Conservation (phyloP, 2,329 filamentous ascomycete genomes). For the Colletotrichum destructivum region DNA sequence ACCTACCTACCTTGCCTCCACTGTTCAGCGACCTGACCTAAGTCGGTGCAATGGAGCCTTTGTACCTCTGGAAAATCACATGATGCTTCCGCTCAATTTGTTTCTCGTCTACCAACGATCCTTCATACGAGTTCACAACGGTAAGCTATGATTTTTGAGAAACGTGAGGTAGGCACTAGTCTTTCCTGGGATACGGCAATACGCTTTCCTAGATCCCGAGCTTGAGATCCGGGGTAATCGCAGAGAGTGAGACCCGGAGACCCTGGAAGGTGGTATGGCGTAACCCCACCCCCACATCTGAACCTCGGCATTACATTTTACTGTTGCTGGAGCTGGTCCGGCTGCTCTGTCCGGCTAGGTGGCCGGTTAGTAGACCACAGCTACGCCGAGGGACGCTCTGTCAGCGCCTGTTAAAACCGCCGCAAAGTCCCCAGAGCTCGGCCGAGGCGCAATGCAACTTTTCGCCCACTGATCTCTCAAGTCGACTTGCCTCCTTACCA, state of each 20-base stretch:
- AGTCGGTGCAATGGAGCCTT: neutral
- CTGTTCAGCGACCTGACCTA: neutral
- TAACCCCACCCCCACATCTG: slow-evolving; percentile 41
- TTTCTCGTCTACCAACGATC: neutral
- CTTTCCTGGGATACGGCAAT: neutral
- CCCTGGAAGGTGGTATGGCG: slow-evolving; percentile 4
- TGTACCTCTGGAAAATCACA: slow-evolving; percentile 1
- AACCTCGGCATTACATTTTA: slow-evolving; percentile 43
- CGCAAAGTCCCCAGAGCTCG: slow-evolving; percentile 32
- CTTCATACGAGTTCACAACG: neutral
- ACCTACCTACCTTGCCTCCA: neutral
- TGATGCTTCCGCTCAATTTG: neutral
- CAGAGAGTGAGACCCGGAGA: neutral
- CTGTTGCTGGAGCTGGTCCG: slow-evolving; percentile 24
- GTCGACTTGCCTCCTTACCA: neutral
- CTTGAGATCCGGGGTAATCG: slow-evolving; percentile 34
- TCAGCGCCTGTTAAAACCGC: slow-evolving; percentile 37
- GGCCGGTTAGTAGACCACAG: slow-evolving; percentile 32
- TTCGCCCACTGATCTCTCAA: slow-evolving; percentile 18
- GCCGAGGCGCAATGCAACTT: slow-evolving; percentile 26
- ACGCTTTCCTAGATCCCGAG: slow-evolving; percentile 25
- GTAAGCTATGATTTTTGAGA: slow-evolving; percentile 11
- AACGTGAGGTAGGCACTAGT: neutral
- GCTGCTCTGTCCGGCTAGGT: slow-evolving; percentile 22
- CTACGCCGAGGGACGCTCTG: slow-evolving; percentile 36